Percentiles rank a stretch among this genome's conserved stretches.
These are phyloP conservation scores for Conidiobolus incongruus DNA, from an alignment of 371 early-diverging fungal species.

Conservation along the genomic window DNA sequence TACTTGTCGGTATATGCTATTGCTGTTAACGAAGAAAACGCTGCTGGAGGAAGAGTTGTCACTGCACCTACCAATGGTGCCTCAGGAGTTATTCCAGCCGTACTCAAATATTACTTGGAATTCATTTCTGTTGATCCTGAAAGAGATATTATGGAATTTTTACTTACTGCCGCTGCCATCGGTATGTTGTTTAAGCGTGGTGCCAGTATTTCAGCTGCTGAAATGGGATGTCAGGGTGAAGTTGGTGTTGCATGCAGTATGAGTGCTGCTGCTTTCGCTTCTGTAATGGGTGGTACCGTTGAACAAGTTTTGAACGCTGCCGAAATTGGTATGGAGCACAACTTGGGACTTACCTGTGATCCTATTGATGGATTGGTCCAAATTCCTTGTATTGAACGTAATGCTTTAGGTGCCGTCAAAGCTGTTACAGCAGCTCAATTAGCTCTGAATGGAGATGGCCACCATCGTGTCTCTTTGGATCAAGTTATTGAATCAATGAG, in stretches of 20 bases:
- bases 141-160: slow-evolving; percentile 73
- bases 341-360: slow-evolving; percentile 84
- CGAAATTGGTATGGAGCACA: slow-evolving; percentile 93
- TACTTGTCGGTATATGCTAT: slow-evolving; percentile 86
- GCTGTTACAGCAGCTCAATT: slow-evolving; percentile 88
- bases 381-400: slow-evolving; percentile 93
- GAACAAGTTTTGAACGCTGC: slow-evolving; percentile 88
- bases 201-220: slow-evolving; percentile 83
- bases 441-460: slow-evolving; percentile 77
- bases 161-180: slow-evolving; percentile 78
- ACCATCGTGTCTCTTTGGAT: slow-evolving; percentile 59
- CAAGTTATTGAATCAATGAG: slow-evolving; percentile 94
- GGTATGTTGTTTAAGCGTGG: slow-evolving; percentile 93
- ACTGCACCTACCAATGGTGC: slow-evolving; percentile 90
- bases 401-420: slow-evolving; percentile 86
- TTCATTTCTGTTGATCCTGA: slow-evolving; percentile 74
- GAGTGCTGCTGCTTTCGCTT: slow-evolving; percentile 86
- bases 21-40: slow-evolving; percentile 94
- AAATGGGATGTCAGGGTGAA: slow-evolving; percentile 84
- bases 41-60: slow-evolving; percentile 82
- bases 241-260: slow-evolving; percentile 88
- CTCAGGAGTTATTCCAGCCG: slow-evolving; percentile 84
- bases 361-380: slow-evolving; percentile 82
- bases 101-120: slow-evolving; percentile 84
- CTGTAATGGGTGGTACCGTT: slow-evolving; percentile 83